Conservation (phyloP, 139 green algal genomes). For the Dunaliella sp. region DNA sequence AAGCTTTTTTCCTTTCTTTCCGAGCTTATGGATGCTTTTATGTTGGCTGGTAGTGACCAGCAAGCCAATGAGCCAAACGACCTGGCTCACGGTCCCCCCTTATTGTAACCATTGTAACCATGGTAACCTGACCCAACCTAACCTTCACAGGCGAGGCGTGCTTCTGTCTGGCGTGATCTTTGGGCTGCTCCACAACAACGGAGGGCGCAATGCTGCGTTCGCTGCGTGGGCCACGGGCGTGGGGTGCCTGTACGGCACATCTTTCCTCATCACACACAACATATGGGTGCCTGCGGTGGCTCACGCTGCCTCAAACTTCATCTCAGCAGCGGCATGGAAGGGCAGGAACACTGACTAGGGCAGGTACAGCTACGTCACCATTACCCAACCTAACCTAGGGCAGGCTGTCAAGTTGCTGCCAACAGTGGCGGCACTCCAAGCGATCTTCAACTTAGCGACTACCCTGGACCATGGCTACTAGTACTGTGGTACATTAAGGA, state of each 20-base stretch:
- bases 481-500: no score
- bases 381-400: no score
- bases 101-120: no score
- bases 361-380: no score
- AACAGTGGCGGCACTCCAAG: no score
- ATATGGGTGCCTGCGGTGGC: conserved; percentile 63
- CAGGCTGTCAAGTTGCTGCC: no score
- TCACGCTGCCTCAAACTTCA: conserved; percentile 68
- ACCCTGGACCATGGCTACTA: no score
- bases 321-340: conserved; percentile 64
- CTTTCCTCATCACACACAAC: conserved; percentile 64
- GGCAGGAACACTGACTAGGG: conserved; percentile 2
- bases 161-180: conserved; percentile 66
- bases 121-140: no score
- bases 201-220: conserved; percentile 75
- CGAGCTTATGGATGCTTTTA: no score
- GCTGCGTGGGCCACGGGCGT: conserved; percentile 70
- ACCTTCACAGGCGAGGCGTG: conserved; percentile 60
- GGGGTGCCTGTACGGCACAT: conserved; percentile 64
- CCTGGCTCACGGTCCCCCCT: no score
- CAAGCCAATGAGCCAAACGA: background rate
- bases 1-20: no score
- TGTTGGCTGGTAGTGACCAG: background rate
- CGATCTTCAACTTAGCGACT: no score
- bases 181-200: conserved; percentile 72